phyloP scores from a whole-genome alignment of 108 stramenopile species.

The Skeletonema potamos region DNA sequence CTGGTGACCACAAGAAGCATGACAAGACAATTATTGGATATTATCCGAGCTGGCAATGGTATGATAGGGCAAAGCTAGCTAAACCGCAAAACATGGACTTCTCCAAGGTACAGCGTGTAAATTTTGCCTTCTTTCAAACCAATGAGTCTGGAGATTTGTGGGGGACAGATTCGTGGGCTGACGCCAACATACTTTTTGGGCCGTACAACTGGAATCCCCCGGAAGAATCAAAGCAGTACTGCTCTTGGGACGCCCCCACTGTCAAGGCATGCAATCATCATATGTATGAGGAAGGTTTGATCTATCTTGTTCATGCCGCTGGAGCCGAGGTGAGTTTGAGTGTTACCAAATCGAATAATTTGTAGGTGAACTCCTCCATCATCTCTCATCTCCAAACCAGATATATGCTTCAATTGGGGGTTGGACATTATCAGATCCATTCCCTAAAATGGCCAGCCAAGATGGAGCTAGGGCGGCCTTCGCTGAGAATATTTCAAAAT shows the following conservation, averaged over 20 bases:
- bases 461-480: constrained; percentile 14
- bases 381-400: no score
- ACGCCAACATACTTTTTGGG: neutral
- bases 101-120: constrained; percentile 31
- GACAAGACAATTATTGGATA: constrained; percentile 49
- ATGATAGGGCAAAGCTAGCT: constrained; percentile 34
- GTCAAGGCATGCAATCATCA: constrained; percentile 32
- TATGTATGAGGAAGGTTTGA: constrained; percentile 25
- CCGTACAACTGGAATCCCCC: constrained; percentile 36
- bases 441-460: constrained; percentile 22
- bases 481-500: constrained; percentile 12
- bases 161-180: constrained; percentile 38
- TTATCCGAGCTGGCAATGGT: constrained; percentile 47
- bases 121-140: constrained; percentile 44
- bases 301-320: constrained; percentile 34
- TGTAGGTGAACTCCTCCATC: no score
- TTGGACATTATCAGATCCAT: constrained; percentile 34
- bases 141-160: constrained; percentile 23
- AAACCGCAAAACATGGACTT: constrained; percentile 42
- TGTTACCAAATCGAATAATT: no score
- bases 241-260: constrained; percentile 26
- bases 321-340: constrained; percentile 34
- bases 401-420: constrained; percentile 37
- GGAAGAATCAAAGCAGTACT: constrained; percentile 11
- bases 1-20: constrained; percentile 3